Base-by-base conservation (phyloP, 2,329 filamentous ascomycete genomes). In the Colletotrichum limetticola region DNA sequence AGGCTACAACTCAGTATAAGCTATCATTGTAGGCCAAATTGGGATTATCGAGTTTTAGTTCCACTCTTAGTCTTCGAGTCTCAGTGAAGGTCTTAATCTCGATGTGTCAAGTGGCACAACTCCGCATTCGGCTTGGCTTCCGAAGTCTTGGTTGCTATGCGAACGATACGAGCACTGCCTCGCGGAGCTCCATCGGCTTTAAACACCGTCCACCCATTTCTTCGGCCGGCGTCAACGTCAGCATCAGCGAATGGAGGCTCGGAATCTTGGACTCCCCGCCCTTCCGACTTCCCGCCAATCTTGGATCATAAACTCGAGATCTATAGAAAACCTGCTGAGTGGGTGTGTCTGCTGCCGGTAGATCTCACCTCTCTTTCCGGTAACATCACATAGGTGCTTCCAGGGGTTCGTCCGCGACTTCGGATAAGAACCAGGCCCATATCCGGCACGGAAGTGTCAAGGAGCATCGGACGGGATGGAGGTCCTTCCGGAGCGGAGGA, bases 151-250 rank as follows among this genome's bases (percentile, higher is more conserved):
- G 12, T 16, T 42, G 24, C 65, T 49, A 68, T 63, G 28, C 69
- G 69, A 72, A n/a, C 16, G 26, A 72, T 59, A 63, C 69, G 69
- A 72, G 65, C 65, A 60, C 46, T 19, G 60, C 60, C 60, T 37
- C 5, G 65, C 64, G 58, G 58, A 56, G n/a, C 19, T 55, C 24
- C 32, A 46, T 61, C 49, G 24, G 53, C 57, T 11, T 61, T 61
- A 57, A 37, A 61, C 56, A n/a, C 49, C 59, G 61, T 16, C 26
- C 30, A 68, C 46, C 49, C 59, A 58, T 52, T 49, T 57, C 22
- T 32, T 5, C 35, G 24, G 4, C n/a, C 58, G 26, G 32, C 58
- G 52, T 28, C 58, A 49, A 63, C 22, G 12, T 62, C 16, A 26
- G 35, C 66, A 63, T 63, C 26, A 49, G 32, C 30, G 11, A 19